These are phyloP conservation scores for Russula ochroleuca DNA, from an alignment of 768 basidiomycete species.

Conservation along the genomic window DNA sequence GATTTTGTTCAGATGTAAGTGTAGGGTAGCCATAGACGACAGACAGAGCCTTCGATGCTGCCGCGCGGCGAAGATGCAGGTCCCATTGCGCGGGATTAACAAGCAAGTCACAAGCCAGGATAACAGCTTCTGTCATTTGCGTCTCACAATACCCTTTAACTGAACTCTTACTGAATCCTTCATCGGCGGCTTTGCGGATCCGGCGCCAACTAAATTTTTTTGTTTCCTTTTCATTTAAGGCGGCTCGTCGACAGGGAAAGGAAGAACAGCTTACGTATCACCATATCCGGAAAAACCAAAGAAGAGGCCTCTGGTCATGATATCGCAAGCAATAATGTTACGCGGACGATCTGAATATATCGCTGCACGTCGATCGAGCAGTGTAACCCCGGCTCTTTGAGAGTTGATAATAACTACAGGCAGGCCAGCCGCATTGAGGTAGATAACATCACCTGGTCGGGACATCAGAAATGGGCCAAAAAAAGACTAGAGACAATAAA, in stretches of 20 bases:
- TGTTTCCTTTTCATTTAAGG: too few relatives aligned
- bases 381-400: not conserved
- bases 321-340: not conserved
- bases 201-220: not conserved
- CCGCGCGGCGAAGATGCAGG: not conserved
- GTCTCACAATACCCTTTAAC: not conserved
- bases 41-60: not conserved
- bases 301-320: not conserved
- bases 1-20: not conserved
- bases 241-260: too few relatives aligned
- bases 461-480: not conserved
- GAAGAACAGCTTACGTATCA: too few relatives aligned
- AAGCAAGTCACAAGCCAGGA: not conserved
- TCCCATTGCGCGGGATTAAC: not conserved
- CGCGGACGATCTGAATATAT: not conserved
- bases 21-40: not conserved
- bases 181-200: not conserved
- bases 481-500: not conserved
- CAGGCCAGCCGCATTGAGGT: not conserved
- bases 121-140: not conserved
- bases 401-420: not conserved
- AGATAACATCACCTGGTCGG: not conserved
- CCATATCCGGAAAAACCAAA: too few relatives aligned
- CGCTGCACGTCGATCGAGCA: constrained; percentile 1
- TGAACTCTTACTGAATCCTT: not conserved